Evolutionary conservation across 1,284 basidiomycete species (phyloP).

Genomic region (Ustilago sp.): DNA sequence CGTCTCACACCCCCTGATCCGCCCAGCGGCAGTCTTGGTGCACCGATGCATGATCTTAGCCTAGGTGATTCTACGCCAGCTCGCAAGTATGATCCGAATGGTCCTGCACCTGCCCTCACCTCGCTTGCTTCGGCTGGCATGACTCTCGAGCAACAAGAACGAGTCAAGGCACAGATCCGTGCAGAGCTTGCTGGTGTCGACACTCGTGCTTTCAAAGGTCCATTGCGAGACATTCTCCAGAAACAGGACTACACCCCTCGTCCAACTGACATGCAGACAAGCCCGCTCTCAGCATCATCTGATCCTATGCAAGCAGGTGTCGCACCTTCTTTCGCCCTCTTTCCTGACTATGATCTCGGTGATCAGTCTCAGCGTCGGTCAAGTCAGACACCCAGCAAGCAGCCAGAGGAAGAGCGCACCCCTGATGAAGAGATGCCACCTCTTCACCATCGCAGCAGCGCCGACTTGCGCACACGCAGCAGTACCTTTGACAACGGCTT

Average conservation of each 20-base stretch:
- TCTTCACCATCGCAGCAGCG: slow-evolving; percentile 17
- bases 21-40: slow-evolving; percentile 51
- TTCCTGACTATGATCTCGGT: slow-evolving; percentile 41
- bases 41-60: slow-evolving; percentile 49
- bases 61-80: slow-evolving; percentile 42
- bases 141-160: slow-evolving; percentile 45
- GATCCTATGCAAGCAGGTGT: slow-evolving; percentile 51
- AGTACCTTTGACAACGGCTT: slow-evolving; percentile 50
- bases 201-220: slow-evolving; percentile 56
- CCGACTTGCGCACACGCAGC: slow-evolving; percentile 44
- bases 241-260: slow-evolving; percentile 40
- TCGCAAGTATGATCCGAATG: slow-evolving; percentile 19
- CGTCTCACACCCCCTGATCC: slow-evolving; percentile 27
- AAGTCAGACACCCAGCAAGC: slow-evolving; percentile 11
- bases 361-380: slow-evolving; percentile 25
- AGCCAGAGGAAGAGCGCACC: background rate
- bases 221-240: slow-evolving; percentile 55
- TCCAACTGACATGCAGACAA: slow-evolving; percentile 39
- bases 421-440: slow-evolving; percentile 27
- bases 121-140: slow-evolving; percentile 26
- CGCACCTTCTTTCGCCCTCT: slow-evolving; percentile 38
- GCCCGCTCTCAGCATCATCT: slow-evolving; percentile 34
- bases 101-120: slow-evolving; percentile 15
- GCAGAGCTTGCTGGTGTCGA: slow-evolving; percentile 59
- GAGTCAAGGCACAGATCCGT: slow-evolving; percentile 48